These are phyloP conservation scores for Penicillium cinerascens DNA, from an alignment of 495 filamentous ascomycete genomes.

Conservation along the genomic window DNA sequence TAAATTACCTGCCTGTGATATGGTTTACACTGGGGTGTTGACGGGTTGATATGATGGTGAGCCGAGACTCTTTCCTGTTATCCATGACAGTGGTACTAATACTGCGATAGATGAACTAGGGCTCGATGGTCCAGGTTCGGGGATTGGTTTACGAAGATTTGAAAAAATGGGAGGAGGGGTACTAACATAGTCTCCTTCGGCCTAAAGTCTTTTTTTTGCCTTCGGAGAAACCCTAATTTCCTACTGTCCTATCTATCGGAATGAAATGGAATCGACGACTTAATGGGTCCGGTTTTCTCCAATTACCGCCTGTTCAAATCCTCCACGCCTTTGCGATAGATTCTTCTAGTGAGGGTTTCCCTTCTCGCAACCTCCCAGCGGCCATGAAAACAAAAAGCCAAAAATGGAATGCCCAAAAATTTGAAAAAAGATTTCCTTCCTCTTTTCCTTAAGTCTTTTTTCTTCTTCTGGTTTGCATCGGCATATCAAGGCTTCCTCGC, in stretches of 20 bases:
- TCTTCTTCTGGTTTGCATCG: conserved; percentile 13
- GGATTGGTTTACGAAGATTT: conserved; percentile 20
- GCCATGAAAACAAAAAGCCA: conserved; percentile 6
- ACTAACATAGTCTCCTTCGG: conserved; percentile 19
- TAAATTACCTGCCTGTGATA: conserved; percentile 40
- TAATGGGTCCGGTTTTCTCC: conserved; percentile 26
- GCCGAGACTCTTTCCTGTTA: background rate
- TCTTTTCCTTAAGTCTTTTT: background rate
- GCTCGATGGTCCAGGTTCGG: conserved; percentile 32
- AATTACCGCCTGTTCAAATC: conserved; percentile 18
- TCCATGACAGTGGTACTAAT: background rate
- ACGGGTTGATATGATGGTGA: conserved; percentile 35
- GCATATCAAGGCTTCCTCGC: conserved; percentile 45
- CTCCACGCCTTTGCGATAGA: conserved; percentile 17
- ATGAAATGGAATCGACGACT: conserved; percentile 37
- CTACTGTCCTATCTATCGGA: conserved; percentile 32
- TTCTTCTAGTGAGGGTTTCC: background rate
- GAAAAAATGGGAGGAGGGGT: conserved; percentile 21
- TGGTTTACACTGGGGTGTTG: conserved; percentile 22
- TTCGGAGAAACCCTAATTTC: conserved; percentile 26
- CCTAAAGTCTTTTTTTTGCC: conserved; percentile 20
- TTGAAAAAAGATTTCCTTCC: conserved; percentile 7
- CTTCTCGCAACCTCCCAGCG: conserved; percentile 1
- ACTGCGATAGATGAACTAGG: conserved; percentile 24
- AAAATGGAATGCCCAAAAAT: conserved; percentile 14